A percentile compares a stretch with the other conserved stretches of the same genome.
These are phyloP conservation scores for Neofusicoccum umdonicola DNA, from an alignment of 2,329 filamentous ascomycete species.

Conservation along the genomic window DNA sequence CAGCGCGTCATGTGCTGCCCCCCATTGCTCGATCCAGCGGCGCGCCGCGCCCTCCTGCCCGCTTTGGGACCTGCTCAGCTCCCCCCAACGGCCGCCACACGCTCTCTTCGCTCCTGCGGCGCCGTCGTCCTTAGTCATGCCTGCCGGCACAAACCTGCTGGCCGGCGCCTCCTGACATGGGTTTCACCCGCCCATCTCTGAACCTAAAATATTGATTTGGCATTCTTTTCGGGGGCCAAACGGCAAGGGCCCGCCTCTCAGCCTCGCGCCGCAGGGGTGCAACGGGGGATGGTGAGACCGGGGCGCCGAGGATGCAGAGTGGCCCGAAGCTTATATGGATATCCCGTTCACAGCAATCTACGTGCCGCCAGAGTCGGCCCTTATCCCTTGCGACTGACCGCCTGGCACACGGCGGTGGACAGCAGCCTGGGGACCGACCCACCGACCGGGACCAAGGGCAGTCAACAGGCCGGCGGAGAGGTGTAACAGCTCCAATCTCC, in stretches of 20 bases:
- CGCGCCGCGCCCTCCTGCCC: constrained; percentile 4
- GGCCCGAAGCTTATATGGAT: constrained; percentile 14
- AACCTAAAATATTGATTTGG: constrained; percentile 16
- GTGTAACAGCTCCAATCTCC: constrained; percentile 15
- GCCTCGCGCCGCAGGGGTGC: constrained; percentile 10
- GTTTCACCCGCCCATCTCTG: not conserved
- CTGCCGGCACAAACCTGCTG: not conserved
- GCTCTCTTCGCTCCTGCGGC: not conserved
- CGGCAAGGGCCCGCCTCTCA: constrained; percentile 5
- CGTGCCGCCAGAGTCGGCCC: constrained; percentile 14
- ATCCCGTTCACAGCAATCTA: constrained; percentile 14
- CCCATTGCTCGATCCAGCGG: not conserved
- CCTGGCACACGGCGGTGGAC: not conserved
- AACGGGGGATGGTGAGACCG: constrained; percentile 8
- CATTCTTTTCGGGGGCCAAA: not conserved
- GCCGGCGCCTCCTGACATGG: constrained; percentile 9
- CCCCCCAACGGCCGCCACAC: constrained; percentile 16
- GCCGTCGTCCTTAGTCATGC: not conserved
- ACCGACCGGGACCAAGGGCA: constrained; percentile 14
- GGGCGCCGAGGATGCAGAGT: constrained; percentile 9
- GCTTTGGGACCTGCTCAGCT: constrained; percentile 15
- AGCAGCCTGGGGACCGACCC: not conserved
- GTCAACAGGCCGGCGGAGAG: not conserved
- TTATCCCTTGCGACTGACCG: constrained; percentile 15
- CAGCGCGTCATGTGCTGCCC: constrained; percentile 8